phyloP scores from a whole-genome alignment of 2,329 filamentous ascomycete genomes.

The Pestalotiopsis sp. region DNA sequence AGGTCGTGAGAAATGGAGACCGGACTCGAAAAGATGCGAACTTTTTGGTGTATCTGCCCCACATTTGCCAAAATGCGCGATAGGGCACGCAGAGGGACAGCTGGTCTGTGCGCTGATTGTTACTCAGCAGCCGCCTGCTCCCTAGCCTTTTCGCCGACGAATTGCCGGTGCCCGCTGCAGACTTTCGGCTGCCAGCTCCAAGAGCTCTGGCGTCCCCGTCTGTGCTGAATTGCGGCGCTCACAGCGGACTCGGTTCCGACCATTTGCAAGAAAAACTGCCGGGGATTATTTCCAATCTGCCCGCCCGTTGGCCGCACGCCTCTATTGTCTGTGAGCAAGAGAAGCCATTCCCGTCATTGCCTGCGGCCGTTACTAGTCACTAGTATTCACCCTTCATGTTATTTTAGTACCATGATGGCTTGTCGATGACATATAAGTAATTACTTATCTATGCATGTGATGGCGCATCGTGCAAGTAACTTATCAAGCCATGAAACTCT shows the following conservation, averaged over 20 bases:
- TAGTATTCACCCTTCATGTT: not conserved
- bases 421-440: not conserved
- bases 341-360: not conserved
- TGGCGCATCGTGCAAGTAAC: not conserved
- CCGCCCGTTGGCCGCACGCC: not conserved
- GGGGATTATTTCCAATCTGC: not conserved
- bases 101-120: not conserved
- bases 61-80: not conserved
- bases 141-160: conserved; percentile 8
- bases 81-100: conserved; percentile 6
- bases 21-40: conserved; percentile 15
- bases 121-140: not conserved
- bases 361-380: not conserved
- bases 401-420: not conserved
- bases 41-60: conserved; percentile 33
- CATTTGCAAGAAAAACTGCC: not conserved
- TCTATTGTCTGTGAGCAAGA: not conserved
- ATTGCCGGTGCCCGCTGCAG: conserved; percentile 15
- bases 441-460: not conserved
- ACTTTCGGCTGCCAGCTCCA: not conserved
- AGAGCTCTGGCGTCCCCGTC: not conserved
- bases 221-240: not conserved
- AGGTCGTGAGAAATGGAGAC: not conserved
- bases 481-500: not conserved
- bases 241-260: not conserved